Evolutionary conservation across 2,329 filamentous ascomycete genomes (phyloP), one percentile per base, ranked within the genome.

Genomic region (Elsinoe batatas): DNA sequence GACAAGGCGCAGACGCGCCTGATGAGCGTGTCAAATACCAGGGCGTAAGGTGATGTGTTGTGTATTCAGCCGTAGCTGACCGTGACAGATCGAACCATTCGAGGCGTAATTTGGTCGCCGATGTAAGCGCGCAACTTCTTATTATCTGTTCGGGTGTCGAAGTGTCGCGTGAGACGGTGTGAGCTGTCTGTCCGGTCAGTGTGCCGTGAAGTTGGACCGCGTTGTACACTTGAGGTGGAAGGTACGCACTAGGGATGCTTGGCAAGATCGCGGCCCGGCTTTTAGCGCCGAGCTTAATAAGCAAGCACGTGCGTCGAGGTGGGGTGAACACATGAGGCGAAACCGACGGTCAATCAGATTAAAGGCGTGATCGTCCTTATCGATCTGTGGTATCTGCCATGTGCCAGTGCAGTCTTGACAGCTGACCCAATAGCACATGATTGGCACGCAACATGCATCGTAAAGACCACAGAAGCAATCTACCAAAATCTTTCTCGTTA

Each of bases 191-290:
- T 22, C 15, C 7, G 15, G 7, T 51, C 33, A 13, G 18, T 51
- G 6, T 22, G 30, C 10, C 26, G 15, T 26, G 32, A 38, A 51
- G 47, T 37, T 26, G 47, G 47, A 51, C 37, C 47, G 47, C 47
- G 47, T 51, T 51, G 47, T 51, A 51, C 47, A 49, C 36, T 49
- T 38, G 47, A 51, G 37, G 47, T 51, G 47, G 47, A 33, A 51
- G 30, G 13, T 35, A 35, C 32, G 47, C 26, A 30, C 26, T 30
- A 30, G 26, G 26, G 26, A 30, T 30, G 5, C 47, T 51, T 51
- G 47, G 47, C 47, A 20, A 38, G 40, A 22, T 22, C n/a, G 40
- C 47, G 47, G 47, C 32, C 47, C 47, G 47, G 10, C 8, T 3
- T 20, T 35, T 51, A 17, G 47, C 15, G 47, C 18, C 15, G 22